Percentiles rank a stretch among this genome's conserved stretches.
These are phyloP conservation scores for Tritrichomonas foetus DNA, from an alignment of 208 protist genomes.

Conservation along the genomic window DNA sequence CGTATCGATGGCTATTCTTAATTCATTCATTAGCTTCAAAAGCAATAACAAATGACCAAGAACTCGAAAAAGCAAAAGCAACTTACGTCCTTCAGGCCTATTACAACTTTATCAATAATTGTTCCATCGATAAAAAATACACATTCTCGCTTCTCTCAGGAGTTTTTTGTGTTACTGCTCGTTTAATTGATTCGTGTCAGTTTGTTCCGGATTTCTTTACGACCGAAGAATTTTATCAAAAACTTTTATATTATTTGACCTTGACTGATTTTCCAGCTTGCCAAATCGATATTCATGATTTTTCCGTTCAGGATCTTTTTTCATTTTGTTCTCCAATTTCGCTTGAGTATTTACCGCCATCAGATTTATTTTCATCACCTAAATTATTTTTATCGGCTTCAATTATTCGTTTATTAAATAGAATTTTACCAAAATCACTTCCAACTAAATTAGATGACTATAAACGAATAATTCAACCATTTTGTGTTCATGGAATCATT, in stretches of 20 bases:
- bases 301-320: neutral
- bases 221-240: neutral
- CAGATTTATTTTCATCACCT: neutral
- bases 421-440: neutral
- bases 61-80: neutral
- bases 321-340: slow-evolving; percentile 7
- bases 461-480: neutral
- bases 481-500: neutral
- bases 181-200: neutral
- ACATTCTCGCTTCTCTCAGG: neutral
- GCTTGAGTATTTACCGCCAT: neutral
- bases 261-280: neutral
- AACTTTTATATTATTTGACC: neutral
- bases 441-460: neutral
- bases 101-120: neutral
- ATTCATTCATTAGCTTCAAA: neutral
- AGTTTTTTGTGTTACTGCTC: neutral
- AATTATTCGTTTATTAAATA: neutral
- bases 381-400: neutral
- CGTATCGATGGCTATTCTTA: neutral
- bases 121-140: neutral
- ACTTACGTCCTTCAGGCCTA: neutral
- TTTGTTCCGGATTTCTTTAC: neutral
- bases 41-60: neutral
- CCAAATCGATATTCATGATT: neutral